Base-by-base conservation (phyloP, 2,329 filamentous ascomycete genomes). In the Colletotrichum sp. region DNA sequence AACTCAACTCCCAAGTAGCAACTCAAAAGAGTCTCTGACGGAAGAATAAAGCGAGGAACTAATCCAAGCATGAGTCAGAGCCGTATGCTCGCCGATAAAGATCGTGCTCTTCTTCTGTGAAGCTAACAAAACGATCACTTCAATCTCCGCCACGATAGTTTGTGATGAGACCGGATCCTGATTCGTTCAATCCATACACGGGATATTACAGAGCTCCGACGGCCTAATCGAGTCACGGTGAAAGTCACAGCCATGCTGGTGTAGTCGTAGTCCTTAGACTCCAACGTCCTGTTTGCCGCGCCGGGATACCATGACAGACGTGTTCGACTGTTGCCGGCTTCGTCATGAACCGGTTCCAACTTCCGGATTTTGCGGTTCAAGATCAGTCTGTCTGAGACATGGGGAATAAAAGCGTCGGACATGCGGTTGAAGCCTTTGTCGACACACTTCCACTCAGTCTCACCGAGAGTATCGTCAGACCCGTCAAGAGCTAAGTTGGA, bases 171-270 rank as follows among this genome's bases (percentile, higher is more conserved):
- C 90, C 91, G 0, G 90, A 90, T 0, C 89, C 87, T 1, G 88
- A 89, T 48, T 87, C 86, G 83, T 93, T 93, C 80, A 93, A 85
- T 75, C 89, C 84, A 84, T 93, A 93, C 8, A 88, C 87, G 0
- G 91, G 91, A 80, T 93, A 93, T 84, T 90, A 92, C 76, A 92
- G 86, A 55, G 82, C 87, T 55, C 90, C 89, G 70, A 92, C 87
- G 16, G 89, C 89, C 1, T 89, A 93, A 84, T 12, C 89, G 83
- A 59, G 92, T 89, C 66, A 90, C 89, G 67, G 89, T 88, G 82
- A 93, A 93, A 0, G 91, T 92, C 0, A 89, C 87, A 1, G 91
- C 86, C 7, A 93, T 87, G 10, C 93, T 86, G n/a, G 90, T 88
- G 79, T 93, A 93, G 81, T 94, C 91, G 79, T 89, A 92, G 6